A percentile compares a stretch with the other conserved stretches of the same genome.
Conservation (phyloP, 495 filamentous ascomycete species). For the Bacidia gigantensis region DNA sequence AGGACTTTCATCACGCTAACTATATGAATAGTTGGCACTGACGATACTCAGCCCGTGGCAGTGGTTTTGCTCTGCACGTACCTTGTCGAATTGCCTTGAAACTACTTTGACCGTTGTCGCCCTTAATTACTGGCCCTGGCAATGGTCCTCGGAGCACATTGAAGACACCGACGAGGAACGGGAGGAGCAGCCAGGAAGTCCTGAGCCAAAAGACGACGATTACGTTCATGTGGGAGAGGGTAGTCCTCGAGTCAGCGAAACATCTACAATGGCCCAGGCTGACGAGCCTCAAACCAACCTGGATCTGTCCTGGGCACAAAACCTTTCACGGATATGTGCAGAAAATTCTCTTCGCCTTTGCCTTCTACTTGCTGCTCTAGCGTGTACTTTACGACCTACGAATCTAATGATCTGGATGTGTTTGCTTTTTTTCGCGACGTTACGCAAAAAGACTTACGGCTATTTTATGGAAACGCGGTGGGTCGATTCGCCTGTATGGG, state of each 20-base stretch:
- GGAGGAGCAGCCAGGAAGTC: constrained; percentile 7
- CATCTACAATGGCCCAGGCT: constrained; percentile 12
- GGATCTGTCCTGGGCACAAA: constrained; percentile 7
- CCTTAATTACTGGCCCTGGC: constrained; percentile 80
- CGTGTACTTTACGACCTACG: constrained; percentile 80
- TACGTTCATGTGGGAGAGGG: constrained; percentile 8
- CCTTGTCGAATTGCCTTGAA: constrained; percentile 88
- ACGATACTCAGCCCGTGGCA: constrained; percentile 83
- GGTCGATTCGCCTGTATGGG: constrained; percentile 15
- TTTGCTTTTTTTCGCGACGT: constrained; percentile 33
- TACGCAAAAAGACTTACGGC: constrained; percentile 21
- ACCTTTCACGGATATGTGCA: constrained; percentile 6
- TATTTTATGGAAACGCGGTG: constrained; percentile 12
- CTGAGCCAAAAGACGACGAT: background rate
- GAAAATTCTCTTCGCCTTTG: constrained; percentile 43
- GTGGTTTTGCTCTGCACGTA: constrained; percentile 88
- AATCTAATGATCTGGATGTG: constrained; percentile 76
- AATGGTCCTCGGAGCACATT: constrained; percentile 29
- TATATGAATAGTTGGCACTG: constrained; percentile 36
- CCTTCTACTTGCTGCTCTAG: constrained; percentile 62
- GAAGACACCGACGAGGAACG: constrained; percentile 14
- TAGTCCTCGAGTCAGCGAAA: constrained; percentile 14
- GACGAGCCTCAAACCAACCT: constrained; percentile 10
- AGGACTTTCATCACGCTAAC: background rate
- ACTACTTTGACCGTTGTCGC: constrained; percentile 73